phyloP scores from a whole-genome alignment of 495 filamentous ascomycete species.

The Xylaria bambusicola region DNA sequence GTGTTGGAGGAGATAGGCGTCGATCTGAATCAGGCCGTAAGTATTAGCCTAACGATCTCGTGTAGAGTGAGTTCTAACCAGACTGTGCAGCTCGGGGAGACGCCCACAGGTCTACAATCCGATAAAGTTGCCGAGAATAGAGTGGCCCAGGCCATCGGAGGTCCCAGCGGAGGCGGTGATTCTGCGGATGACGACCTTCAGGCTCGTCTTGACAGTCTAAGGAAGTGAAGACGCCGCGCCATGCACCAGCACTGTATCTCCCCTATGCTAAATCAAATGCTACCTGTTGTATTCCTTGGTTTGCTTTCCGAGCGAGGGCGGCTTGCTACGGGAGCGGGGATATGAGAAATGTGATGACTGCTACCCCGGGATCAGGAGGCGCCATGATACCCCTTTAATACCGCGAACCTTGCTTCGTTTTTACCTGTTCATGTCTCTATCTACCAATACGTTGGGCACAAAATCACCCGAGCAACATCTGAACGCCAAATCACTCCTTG shows the following conservation, averaged over 20 bases:
- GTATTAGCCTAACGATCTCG: slow-evolving; percentile 35
- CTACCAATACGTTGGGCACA: too few relatives aligned
- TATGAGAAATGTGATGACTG: too few relatives aligned
- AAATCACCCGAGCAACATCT: too few relatives aligned
- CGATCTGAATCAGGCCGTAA: slow-evolving; percentile 82
- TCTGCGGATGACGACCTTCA: slow-evolving; percentile 77
- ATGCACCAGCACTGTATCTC: not conserved
- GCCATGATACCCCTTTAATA: too few relatives aligned
- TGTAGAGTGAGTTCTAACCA: slow-evolving; percentile 17
- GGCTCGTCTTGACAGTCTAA: slow-evolving; percentile 76
- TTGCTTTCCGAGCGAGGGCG: not conserved
- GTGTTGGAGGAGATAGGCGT: slow-evolving; percentile 96
- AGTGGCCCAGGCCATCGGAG: slow-evolving; percentile 77
- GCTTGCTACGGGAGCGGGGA: not conserved
- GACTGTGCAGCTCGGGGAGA: slow-evolving; percentile 68
- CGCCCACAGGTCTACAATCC: slow-evolving; percentile 68
- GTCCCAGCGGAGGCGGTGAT: slow-evolving; percentile 50
- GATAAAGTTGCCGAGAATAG: slow-evolving; percentile 61
- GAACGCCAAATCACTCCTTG: too few relatives aligned
- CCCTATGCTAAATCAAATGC: not conserved
- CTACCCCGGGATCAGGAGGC: too few relatives aligned
- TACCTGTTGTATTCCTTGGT: not conserved
- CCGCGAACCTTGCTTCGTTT: too few relatives aligned
- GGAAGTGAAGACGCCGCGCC: slow-evolving; percentile 45
- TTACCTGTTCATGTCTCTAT: too few relatives aligned